phyloP scores from a whole-genome alignment of 2,329 filamentous ascomycete species.

The Thyridium curvatum region DNA sequence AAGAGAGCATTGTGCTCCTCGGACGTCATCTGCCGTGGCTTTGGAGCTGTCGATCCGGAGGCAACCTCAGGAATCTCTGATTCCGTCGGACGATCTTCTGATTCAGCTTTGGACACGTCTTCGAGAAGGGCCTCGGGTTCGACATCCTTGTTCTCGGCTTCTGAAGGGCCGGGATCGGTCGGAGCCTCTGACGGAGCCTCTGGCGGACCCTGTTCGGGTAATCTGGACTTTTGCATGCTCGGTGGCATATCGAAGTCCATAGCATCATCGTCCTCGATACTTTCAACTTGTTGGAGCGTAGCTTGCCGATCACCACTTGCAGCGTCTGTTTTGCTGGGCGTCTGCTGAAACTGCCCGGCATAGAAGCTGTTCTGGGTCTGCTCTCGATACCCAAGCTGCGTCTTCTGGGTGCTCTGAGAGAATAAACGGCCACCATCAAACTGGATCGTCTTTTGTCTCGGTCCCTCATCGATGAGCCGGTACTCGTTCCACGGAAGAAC shows the following conservation, averaged over 20 bases:
- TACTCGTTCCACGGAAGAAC: slow-evolving; percentile 83
- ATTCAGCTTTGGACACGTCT: too few relatives aligned
- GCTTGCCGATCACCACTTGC: slow-evolving; percentile 1
- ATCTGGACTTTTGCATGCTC: too few relatives aligned
- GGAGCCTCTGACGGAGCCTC: too few relatives aligned
- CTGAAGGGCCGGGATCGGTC: too few relatives aligned
- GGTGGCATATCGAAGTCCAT: slow-evolving; percentile 25
- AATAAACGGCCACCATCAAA: slow-evolving; percentile 56
- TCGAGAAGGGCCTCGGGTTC: too few relatives aligned
- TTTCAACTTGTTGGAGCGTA: slow-evolving; percentile 13
- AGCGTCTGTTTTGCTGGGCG: slow-evolving; percentile 9
- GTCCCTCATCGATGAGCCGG: slow-evolving; percentile 77
- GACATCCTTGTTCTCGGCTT: not conserved
- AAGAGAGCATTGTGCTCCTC: slow-evolving; percentile 89
- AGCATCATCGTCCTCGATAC: slow-evolving; percentile 34
- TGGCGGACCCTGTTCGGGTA: not conserved
- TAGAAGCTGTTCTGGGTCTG: slow-evolving; percentile 84
- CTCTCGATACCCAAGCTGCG: slow-evolving; percentile 63
- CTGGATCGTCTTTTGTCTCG: slow-evolving; percentile 70
- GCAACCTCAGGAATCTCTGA: not conserved
- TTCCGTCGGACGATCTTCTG: too few relatives aligned
- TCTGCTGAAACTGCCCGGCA: slow-evolving; percentile 57
- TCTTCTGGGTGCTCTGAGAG: slow-evolving; percentile 56
- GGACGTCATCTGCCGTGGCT: slow-evolving; percentile 54
- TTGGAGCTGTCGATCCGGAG: not conserved